Evolutionary conservation across 2,329 filamentous ascomycete genomes (phyloP), one percentile per base, ranked within the genome.

Genomic region (Ophiostoma piceae): DNA sequence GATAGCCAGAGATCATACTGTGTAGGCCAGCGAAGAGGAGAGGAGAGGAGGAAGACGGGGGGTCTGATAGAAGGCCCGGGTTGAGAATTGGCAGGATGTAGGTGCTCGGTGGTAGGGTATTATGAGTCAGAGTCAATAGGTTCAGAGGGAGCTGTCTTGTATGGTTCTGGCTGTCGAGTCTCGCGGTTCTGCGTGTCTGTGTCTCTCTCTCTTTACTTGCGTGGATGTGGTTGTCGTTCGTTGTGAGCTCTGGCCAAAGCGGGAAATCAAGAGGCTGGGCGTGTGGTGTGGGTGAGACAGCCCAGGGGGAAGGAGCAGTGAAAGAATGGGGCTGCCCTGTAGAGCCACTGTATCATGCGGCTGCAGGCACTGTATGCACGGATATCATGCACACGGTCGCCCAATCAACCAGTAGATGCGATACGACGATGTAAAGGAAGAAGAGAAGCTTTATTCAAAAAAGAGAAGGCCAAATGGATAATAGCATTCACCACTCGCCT

Each of bases 181-280:
- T 37, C 11, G 43, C 14, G 22, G 26, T 14, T 62, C 57, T 62
- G 16, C 22, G 54, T 60, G 22, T 29, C 26, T 19, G 54, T 62
- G 16, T 22, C 22, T 60, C 8, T 29, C 26, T 19, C 22, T 60
- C 26, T 60, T 60, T 26, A 29, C 57, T 65, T 37, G 47, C n/a
- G 47, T 26, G 51, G 22, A 57, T 57, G 51, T 65, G 60, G 16
- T n/a, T 37, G 26, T 37, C 14, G 32, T 29, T 64, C 29, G 60
- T 64, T 35, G 22, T 16, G 54, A 26, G 22, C 14, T 8, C 9
- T 22, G 51, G 37, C 19, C 19, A 37, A 37, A 16, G 71, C 67
- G 71, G 62, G 73, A 77, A 79, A 76, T 76, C 72, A 75, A 79
- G 77, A 78, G 77, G 77, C 74, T 79, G 77, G 77, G 16, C 16